These are phyloP conservation scores for Harrya chromipes DNA, from an alignment of 768 basidiomycete genomes.

Conservation along the genomic window DNA sequence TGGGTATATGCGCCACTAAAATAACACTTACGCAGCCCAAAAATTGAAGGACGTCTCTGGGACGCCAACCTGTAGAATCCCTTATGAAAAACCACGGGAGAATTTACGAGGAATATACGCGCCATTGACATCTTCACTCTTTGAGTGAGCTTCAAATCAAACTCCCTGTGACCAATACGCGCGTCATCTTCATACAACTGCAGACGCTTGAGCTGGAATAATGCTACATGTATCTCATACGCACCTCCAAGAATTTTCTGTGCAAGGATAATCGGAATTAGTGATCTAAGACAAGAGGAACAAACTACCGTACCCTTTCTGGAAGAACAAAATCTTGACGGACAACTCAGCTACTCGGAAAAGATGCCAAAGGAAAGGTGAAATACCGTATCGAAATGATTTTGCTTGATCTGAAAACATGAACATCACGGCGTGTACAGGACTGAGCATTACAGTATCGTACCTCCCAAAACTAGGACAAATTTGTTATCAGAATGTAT, in stretches of 20 bases:
- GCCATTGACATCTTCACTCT: slow-evolving; percentile 99
- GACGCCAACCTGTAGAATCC: slow-evolving; percentile 71
- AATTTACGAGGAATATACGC: slow-evolving; percentile 9
- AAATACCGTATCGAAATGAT: slow-evolving; percentile 89
- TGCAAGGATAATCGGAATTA: slow-evolving; percentile 20
- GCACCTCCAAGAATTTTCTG: slow-evolving; percentile 79
- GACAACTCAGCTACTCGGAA: slow-evolving; percentile 16
- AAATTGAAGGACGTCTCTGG: slow-evolving; percentile 93
- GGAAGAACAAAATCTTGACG: slow-evolving; percentile 84
- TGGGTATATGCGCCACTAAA: neutral
- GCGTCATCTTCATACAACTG: slow-evolving; percentile 96
- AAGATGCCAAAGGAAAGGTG: neutral
- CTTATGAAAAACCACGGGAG: neutral
- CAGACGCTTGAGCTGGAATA: neutral
- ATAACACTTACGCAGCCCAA: slow-evolving; percentile 73
- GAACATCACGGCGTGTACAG: slow-evolving; percentile 3
- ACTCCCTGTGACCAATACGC: slow-evolving; percentile 86
- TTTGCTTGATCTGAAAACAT: slow-evolving; percentile 83
- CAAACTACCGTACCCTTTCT: slow-evolving; percentile 72
- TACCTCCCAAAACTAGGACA: slow-evolving; percentile 69
- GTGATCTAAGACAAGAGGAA: neutral
- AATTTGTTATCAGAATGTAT: neutral
- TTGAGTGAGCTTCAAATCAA: slow-evolving; percentile 88
- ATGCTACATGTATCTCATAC: neutral
- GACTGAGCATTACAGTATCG: slow-evolving; percentile 19